These are phyloP conservation scores for Termitomyces titanicus DNA, from an alignment of 768 basidiomycete species.

Conservation along the genomic window DNA sequence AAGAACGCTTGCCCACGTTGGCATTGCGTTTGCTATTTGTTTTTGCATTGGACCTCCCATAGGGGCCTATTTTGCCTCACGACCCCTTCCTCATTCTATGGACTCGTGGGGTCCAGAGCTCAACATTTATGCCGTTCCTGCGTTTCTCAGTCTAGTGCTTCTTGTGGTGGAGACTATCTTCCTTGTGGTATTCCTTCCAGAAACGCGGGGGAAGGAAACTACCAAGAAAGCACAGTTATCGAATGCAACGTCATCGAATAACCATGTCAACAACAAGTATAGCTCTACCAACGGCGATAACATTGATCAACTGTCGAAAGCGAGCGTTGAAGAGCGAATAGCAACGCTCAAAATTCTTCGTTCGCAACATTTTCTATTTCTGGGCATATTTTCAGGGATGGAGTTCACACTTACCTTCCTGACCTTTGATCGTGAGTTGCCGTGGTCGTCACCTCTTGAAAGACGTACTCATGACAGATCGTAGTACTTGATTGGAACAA, in stretches of 20 bases:
- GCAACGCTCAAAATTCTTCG: slow-evolving; percentile 56
- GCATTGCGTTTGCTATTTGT: slow-evolving; percentile 94
- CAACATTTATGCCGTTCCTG: slow-evolving; percentile 92
- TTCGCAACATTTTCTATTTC: slow-evolving; percentile 76
- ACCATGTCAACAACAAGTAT: not conserved
- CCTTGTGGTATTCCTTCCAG: slow-evolving; percentile 72
- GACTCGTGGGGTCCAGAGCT: slow-evolving; percentile 56
- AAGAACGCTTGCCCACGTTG: slow-evolving; percentile 85
- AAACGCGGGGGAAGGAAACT: slow-evolving; percentile 62
- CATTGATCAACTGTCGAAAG: slow-evolving; percentile 24
- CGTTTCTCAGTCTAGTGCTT: slow-evolving; percentile 74
- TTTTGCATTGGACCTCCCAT: slow-evolving; percentile 92
- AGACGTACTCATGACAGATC: not conserved
- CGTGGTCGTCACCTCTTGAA: not conserved
- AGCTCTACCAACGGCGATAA: slow-evolving; percentile 13
- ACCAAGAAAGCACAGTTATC: slow-evolving; percentile 15
- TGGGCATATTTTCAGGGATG: slow-evolving; percentile 89
- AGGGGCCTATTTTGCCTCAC: slow-evolving; percentile 94
- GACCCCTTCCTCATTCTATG: slow-evolving; percentile 62
- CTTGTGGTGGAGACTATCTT: slow-evolving; percentile 79
- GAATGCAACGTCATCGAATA: slow-evolving; percentile 8
- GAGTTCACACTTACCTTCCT: slow-evolving; percentile 97
- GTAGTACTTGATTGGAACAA: slow-evolving; percentile 88
- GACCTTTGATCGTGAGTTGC: slow-evolving; percentile 77
- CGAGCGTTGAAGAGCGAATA: slow-evolving; percentile 48